Base-by-base conservation (phyloP, 2,329 filamentous ascomycete genomes). In the Lomentospora prolificans region DNA sequence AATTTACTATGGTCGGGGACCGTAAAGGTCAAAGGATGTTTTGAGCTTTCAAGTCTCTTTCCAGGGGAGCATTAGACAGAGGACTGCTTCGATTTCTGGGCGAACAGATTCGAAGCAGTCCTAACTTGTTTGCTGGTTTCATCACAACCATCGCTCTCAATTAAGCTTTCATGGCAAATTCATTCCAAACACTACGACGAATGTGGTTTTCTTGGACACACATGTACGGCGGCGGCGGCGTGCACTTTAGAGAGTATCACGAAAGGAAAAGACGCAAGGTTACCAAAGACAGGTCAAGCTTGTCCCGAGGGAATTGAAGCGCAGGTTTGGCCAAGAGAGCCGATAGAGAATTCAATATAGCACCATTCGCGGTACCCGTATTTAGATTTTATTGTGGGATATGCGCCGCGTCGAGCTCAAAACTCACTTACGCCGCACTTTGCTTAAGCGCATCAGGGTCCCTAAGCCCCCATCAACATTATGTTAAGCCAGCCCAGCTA, bases 241-340 rank as follows among this genome's bases (percentile, higher is more conserved):
- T 53, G 31, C 31, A 39, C 31, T 53, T 39, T 28, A 53, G 51
- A 53, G 30, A 27, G 51, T 53, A 10, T 25, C 31, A 53, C 51
- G 27, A 10, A 31, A 22, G 36, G 51, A 53, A 28, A 36, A 33
- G 31, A 12, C 12, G 30, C 51, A 25, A 9, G 31, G 31, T 53
- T 25, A 41, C 51, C 17, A 25, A 31, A 36, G 27, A 24, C 51
- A 22, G 10, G 12, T 31, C 31, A 12, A 36, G 25, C n/a, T 41
- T 27, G 14, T n/a, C 7, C 30, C 31, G 14, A 39, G 14, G 14
- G 14, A 39, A 39, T 17, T 6, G 19, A 39, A 39, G 14, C 36
- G 36, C 4, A 12, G 14, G 19, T 39, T 5, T 39, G 3, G 2
- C 2, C 12, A n/a, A 7, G 14, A 17, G 19, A 17, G 36, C 36